Evolutionary conservation across 441 rosid species (phyloP).

Genomic region (Populus hybrid): DNA sequence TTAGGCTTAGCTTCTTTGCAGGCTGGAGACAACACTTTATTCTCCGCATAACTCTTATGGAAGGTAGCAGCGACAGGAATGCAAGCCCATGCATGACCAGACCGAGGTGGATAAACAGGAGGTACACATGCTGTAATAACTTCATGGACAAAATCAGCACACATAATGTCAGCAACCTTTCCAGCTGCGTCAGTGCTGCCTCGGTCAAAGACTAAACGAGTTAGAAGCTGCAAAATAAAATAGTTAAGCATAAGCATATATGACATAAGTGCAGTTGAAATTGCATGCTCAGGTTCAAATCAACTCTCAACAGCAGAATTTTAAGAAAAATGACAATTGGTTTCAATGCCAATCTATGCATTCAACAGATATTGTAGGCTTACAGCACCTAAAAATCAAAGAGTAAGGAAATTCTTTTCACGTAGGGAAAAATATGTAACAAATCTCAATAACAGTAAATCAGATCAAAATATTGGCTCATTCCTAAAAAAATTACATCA

Average conservation of each 20-base stretch:
- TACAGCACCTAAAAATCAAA: background rate
- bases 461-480: background rate
- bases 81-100: conserved; percentile 99
- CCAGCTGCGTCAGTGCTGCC: conserved; percentile 98
- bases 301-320: background rate
- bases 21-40: conserved; percentile 66
- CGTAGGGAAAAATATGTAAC: background rate
- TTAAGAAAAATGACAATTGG: background rate
- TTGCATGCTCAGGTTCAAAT: background rate
- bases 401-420: conserved; percentile 2
- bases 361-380: background rate
- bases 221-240: conserved; percentile 70
- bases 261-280: background rate
- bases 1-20: conserved; percentile 75
- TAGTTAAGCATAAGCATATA: conserved; percentile 21
- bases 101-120: conserved; percentile 95
- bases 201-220: conserved; percentile 93
- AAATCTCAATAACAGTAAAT: background rate
- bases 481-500: background rate
- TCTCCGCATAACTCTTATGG: conserved; percentile 52
- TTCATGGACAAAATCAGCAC: conserved; percentile 99
- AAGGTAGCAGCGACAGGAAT: conserved; percentile 73
- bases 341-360: conserved; percentile 3
- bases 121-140: conserved; percentile 97
- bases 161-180: conserved; percentile 95